These are phyloP conservation scores for Suhomyces guaymorum DNA, from an alignment of 1,139 yeast species.

Conservation along the genomic window DNA sequence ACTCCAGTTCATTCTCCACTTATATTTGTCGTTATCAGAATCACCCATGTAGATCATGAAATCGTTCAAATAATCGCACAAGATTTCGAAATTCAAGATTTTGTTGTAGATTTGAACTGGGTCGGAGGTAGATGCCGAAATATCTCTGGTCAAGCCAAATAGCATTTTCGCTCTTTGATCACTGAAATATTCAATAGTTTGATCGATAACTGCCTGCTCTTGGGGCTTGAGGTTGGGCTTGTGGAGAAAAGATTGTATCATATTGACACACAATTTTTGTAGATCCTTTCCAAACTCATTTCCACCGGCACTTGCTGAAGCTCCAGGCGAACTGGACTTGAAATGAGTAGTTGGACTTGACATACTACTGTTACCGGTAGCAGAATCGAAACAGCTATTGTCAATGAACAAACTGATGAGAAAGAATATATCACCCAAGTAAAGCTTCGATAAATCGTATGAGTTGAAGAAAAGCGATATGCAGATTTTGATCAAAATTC, in stretches of 20 bases:
- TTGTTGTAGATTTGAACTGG: constrained; percentile 48
- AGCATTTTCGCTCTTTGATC: constrained; percentile 73
- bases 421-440: constrained; percentile 71
- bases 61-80: constrained; percentile 61
- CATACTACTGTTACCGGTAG: not conserved
- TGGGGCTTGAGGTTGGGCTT: constrained; percentile 52
- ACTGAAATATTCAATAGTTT: constrained; percentile 60
- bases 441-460: constrained; percentile 61
- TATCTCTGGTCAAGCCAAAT: constrained; percentile 76
- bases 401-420: constrained; percentile 72
- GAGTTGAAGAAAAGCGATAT: constrained; percentile 76
- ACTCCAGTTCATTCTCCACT: constrained; percentile 73
- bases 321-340: not conserved
- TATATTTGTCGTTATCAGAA: constrained; percentile 49
- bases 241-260: constrained; percentile 69
- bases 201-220: constrained; percentile 48
- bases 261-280: constrained; percentile 65
- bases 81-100: constrained; percentile 58
- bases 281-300: constrained; percentile 56
- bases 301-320: not conserved
- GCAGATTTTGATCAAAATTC: constrained; percentile 65
- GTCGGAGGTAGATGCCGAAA: constrained; percentile 31
- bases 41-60: constrained; percentile 50
- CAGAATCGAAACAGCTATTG: constrained; percentile 59
- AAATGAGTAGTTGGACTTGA: not conserved